Base-by-base conservation (phyloP, 2,329 filamentous ascomycete genomes). In the Hypocreales sp. region DNA sequence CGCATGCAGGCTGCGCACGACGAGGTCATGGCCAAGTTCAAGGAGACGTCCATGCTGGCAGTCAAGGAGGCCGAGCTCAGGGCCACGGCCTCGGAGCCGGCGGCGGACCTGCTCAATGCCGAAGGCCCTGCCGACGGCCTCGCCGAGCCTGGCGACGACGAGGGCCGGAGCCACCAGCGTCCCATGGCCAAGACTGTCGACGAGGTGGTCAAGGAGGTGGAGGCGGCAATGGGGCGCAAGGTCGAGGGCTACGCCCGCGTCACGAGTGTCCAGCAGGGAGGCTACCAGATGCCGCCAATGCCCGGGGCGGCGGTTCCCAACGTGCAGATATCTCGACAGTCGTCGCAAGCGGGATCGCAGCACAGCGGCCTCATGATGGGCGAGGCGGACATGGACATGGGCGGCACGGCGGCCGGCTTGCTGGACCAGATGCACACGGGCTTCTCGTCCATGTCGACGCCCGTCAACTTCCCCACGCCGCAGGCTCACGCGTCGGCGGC, bases 1-100 rank as follows among this genome's bases (percentile, higher is more conserved):
- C 74, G 72, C 39, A 75, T 95, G 68, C 82, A 83, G 51, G 69
- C 68, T 19, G 71, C 78, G 16, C 87, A 98, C 48, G 74, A 72
- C 3, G 72, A 72, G 42, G 68, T 75, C 31, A 67, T 95, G 56
- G 71, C 73, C 15, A 77, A 75, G 37, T 68, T 93, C 40, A 77
- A 76, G 48, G 68, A 71, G 30, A 74, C 72, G 29, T 77, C 78
- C 7, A 53, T 73, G 1, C 61, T 92, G 26, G 75, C 72, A 40
- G 62, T 70, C 31, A 79, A 82, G 2, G 87, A 94, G 51, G 69
- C 76, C 40, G 72, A 80, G 32, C 59, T 95, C 30, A 72, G 81
- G 19, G 64, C 64, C 29, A 66, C 79, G 2, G 62, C 70, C 2
- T 65, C 77, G 12, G 66, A 69, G 26, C 58, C 60, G 3, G 71